Conservation (phyloP, 2,329 filamentous ascomycete species). For the Hirsutella rhossiliensis region DNA sequence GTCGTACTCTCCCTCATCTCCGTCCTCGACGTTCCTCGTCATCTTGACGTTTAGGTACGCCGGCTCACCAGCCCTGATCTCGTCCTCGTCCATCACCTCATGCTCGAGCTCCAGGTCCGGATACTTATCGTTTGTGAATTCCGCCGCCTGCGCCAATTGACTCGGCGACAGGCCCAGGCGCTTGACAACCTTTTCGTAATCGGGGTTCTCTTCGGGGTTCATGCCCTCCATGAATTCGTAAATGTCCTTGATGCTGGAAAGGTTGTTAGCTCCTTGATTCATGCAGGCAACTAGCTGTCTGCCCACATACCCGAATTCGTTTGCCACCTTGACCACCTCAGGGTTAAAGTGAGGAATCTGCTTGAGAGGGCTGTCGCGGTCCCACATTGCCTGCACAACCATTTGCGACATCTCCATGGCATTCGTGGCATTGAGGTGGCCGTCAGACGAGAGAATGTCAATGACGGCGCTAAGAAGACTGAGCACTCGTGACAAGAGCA, state of each 20-base stretch:
- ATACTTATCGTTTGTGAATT: constrained; percentile 93
- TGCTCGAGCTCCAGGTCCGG: constrained; percentile 90
- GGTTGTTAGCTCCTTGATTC: neutral
- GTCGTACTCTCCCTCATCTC: constrained; percentile 53
- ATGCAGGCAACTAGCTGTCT: neutral
- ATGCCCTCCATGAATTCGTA: constrained; percentile 99
- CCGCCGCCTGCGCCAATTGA: constrained; percentile 79
- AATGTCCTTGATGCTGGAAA: constrained; percentile 68
- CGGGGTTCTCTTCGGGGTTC: constrained; percentile 84
- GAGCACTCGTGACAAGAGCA: constrained; percentile 72
- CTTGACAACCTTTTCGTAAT: constrained; percentile 68
- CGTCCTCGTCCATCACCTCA: constrained; percentile 68
- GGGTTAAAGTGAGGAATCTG: constrained; percentile 92
- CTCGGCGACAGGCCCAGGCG: constrained; percentile 66
- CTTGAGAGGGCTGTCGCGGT: constrained; percentile 90
- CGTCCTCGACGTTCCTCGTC: constrained; percentile 67
- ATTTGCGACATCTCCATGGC: constrained; percentile 99
- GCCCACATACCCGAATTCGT: constrained; percentile 55
- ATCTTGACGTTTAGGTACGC: constrained; percentile 76
- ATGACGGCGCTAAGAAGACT: constrained; percentile 85
- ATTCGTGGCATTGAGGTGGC: constrained; percentile 91
- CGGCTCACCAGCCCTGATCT: constrained; percentile 68
- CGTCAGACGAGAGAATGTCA: constrained; percentile 90
- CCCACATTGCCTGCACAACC: constrained; percentile 99
- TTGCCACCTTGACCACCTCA: constrained; percentile 71